Percentiles rank a stretch among this genome's conserved stretches.
These are phyloP conservation scores for Populus alba DNA, from an alignment of 345 rosid genomes.

Conservation along the genomic window DNA sequence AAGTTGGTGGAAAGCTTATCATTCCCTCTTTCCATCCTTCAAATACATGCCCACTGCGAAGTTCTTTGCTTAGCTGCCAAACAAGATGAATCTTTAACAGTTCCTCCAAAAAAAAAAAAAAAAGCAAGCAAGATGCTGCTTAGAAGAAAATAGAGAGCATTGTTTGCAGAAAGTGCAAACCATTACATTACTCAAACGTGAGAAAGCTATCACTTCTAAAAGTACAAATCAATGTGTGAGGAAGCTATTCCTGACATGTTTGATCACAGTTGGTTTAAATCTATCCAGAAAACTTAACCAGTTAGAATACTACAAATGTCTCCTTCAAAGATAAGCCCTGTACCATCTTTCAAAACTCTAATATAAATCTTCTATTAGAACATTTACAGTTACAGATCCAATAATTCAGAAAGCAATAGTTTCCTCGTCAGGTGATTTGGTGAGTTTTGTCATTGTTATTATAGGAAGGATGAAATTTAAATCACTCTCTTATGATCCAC, in stretches of 20 bases:
- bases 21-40: constrained; percentile 91
- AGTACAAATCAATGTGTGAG: not conserved
- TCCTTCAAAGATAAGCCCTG: not conserved
- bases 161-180: not conserved
- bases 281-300: not conserved
- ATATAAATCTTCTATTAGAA: not conserved
- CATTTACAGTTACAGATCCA: not conserved
- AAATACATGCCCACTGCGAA: constrained; percentile 69
- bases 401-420: not conserved
- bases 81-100: not conserved
- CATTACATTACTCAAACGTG: not conserved
- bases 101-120: not conserved
- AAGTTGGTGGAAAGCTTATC: constrained; percentile 86
- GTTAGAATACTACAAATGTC: not conserved
- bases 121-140: not conserved
- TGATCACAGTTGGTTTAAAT: not conserved
- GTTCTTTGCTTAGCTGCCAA: constrained; percentile 70
- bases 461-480: not conserved
- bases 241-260: not conserved
- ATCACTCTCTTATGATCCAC: not conserved
- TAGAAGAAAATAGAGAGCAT: not conserved
- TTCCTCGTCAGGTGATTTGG: not conserved
- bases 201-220: not conserved
- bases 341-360: not conserved
- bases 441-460: not conserved